A percentile compares a stretch with the other conserved stretches of the same genome.
Evolutionary conservation across 108 stramenopile genomes (phyloP).

Genomic region (Epipyxis sp.): DNA sequence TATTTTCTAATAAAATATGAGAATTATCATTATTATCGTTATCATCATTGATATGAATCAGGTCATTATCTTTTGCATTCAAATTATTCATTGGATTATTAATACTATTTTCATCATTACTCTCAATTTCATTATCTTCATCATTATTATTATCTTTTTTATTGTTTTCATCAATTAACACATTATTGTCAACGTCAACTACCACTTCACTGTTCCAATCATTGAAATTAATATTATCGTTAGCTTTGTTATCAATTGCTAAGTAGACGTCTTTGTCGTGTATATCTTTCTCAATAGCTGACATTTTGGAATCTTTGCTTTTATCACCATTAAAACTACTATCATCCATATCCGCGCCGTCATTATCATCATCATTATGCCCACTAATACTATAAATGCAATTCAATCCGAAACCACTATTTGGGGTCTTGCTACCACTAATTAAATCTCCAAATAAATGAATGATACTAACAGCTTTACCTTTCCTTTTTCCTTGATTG

Average conservation of each 20-base stretch:
- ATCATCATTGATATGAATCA: neutral
- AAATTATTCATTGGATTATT: too few species aligned
- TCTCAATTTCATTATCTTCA: neutral
- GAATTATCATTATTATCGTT: neutral
- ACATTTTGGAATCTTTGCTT: too few species aligned
- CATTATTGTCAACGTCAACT: neutral
- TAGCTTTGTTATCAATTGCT: too few species aligned
- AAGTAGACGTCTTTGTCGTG: too few species aligned
- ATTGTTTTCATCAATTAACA: neutral
- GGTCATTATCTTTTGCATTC: neutral
- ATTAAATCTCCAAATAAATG: conserved; percentile 14
- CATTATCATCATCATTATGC: neutral
- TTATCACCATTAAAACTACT: too few species aligned
- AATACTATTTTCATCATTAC: neutral
- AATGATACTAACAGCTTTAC: conserved; percentile 7
- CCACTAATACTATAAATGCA: neutral
- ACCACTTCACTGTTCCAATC: too few species aligned
- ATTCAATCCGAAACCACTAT: neutral
- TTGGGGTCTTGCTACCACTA: neutral
- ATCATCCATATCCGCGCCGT: too few species aligned
- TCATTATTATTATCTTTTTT: neutral
- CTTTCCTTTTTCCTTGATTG: neutral
- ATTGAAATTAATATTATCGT: too few species aligned
- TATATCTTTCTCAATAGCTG: too few species aligned
- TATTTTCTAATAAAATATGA: neutral